These are phyloP conservation scores for Marsdenia floribunda DNA, from an alignment of 257 asterid genomes.

Conservation along the genomic window DNA sequence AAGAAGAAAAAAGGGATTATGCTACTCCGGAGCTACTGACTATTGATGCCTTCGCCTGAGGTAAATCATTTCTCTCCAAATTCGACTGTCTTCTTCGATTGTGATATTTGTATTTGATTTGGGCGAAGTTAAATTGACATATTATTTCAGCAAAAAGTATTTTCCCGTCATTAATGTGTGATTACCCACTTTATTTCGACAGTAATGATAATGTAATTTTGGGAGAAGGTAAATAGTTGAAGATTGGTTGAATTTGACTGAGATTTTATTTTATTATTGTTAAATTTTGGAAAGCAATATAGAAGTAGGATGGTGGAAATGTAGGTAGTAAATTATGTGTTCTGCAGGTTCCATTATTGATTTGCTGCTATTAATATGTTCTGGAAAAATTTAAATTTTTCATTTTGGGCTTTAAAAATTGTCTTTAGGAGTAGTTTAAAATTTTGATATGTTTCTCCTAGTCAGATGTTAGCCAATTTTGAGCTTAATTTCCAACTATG, in stretches of 20 bases:
- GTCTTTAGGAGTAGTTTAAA: not conserved
- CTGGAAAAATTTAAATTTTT: not conserved
- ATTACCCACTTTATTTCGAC: not conserved
- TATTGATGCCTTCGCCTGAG: no score
- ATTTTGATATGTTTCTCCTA: not conserved
- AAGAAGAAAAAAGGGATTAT: no score
- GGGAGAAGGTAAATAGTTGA: not conserved
- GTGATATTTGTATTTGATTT: no score
- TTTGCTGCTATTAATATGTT: not conserved
- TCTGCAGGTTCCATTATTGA: not conserved
- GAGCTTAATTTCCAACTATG: not conserved
- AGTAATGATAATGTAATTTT: not conserved
- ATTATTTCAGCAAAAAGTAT: no score
- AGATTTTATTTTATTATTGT: not conserved
- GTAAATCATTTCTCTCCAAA: no score
- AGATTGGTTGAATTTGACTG: not conserved
- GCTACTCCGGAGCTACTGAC: no score
- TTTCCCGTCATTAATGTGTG: not conserved
- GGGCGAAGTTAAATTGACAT: no score
- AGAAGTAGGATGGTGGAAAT: not conserved
- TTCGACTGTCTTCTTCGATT: no score
- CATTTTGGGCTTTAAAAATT: not conserved
- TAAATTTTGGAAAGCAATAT: not conserved
- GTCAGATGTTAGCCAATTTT: not conserved
- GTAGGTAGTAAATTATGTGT: not conserved